These are phyloP conservation scores for Cladosporium sphaerospermum DNA, from an alignment of 2,329 filamentous ascomycete genomes.

Conservation along the genomic window DNA sequence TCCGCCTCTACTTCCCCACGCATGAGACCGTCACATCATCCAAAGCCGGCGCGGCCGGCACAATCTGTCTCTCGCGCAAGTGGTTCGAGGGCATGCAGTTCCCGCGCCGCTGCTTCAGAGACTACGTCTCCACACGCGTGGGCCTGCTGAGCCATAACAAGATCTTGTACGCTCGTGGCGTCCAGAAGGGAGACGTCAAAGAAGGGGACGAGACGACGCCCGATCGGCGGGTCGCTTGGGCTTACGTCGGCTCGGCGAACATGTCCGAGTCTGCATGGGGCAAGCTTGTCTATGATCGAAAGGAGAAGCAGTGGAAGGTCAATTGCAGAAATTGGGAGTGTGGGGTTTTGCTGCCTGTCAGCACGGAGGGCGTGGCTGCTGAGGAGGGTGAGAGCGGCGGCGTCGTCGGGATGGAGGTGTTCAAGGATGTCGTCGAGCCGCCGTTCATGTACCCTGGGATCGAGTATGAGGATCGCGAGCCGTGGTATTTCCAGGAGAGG, in stretches of 20 bases:
- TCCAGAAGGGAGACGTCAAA: constrained; percentile 3
- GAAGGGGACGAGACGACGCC: constrained; percentile 8
- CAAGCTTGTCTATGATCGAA: constrained; percentile 64
- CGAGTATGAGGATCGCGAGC: constrained; percentile 40
- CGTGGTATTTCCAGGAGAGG: constrained; percentile 38
- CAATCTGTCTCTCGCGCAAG: constrained; percentile 68
- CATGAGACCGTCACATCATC: constrained; percentile 48
- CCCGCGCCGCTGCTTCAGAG: constrained; percentile 63
- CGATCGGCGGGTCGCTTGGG: constrained; percentile 53
- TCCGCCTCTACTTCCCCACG: constrained; percentile 78
- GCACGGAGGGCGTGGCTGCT: constrained; percentile 1
- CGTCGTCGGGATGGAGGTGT: constrained; percentile 41
- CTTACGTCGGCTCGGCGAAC: constrained; percentile 86
- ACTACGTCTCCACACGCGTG: constrained; percentile 64
- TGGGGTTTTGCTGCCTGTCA: constrained; percentile 68
- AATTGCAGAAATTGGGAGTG: constrained; percentile 94
- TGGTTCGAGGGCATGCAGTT: constrained; percentile 68
- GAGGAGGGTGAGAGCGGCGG: background rate
- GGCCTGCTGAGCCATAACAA: constrained; percentile 88
- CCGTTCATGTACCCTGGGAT: constrained; percentile 58
- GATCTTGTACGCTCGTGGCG: constrained; percentile 35
- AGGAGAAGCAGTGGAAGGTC: constrained; percentile 61
- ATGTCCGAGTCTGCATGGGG: constrained; percentile 94
- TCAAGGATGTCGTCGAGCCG: constrained; percentile 52
- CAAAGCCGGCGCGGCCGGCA: constrained; percentile 56